Base-by-base conservation (phyloP, 1,284 basidiomycete genomes). In the Ustilago nuda region DNA sequence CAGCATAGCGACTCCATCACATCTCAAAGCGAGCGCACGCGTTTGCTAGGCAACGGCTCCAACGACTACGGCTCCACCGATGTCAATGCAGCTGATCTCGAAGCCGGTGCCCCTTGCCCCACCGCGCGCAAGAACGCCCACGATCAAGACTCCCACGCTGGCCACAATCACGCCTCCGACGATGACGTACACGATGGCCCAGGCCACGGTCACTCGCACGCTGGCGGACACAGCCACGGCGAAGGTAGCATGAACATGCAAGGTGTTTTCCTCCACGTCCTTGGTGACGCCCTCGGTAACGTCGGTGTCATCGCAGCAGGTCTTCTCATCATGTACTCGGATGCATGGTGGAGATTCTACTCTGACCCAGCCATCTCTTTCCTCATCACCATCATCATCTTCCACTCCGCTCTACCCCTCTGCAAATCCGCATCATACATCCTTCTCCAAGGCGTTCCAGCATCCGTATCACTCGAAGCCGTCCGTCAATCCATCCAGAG, bases 291-390 rank as follows among this genome's bases (percentile, higher is more conserved):
- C 74, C 78, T 85, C 48, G 96, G 97, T 66, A 99, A 99, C 86
- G 92, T 98, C 72, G 97, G 97, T 71, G 97, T 99, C 74, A 98
- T 99, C 72, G 91, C 92, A 33, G 93, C 95, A 5, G 97, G 97
- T 75, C 89, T 98, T 11, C 83, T 85, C 73, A 85, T 85, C 73
- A 64, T 78, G 63, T 70, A 68, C 62, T 82, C 82, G 7, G 46
- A 59, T 12, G 80, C 78, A n/a, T 78, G 63, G 53, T 85, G 84
- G 84, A 70, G 84, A 33, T 94, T 92, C 85, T 98, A 96, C 88
- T 94, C 92, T 78, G 97, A 99, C 87, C 97, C 97, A 0, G 87
- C 92, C 45, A 95, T 99, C 87, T 95, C 93, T 84, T 89, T 99
- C 83, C 88, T 98, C 62, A 99, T 99, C 87, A 96, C 97, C 8